Conservation (phyloP, 2,329 filamentous ascomycete genomes). For the Colletotrichum liaoningense region DNA sequence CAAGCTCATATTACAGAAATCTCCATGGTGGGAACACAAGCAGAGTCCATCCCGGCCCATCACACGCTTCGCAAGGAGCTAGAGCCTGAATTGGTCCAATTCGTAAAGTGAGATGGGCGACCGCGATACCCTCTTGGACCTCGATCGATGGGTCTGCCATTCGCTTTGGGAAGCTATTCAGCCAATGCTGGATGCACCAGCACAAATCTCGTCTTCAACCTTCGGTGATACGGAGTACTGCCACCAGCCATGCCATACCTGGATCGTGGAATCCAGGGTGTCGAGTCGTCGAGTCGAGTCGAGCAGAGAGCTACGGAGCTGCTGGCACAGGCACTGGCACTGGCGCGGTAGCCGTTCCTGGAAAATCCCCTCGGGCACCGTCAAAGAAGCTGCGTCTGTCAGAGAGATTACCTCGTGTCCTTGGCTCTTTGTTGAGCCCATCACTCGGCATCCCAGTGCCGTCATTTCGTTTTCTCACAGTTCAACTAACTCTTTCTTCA, state of each 20-base stretch:
- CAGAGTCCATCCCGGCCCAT: conserved; percentile 24
- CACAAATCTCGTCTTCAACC: neutral
- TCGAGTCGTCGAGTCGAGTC: neutral
- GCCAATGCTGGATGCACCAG: neutral
- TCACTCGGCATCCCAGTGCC: conserved; percentile 28
- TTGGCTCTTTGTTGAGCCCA: conserved; percentile 15
- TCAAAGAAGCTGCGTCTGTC: conserved; percentile 3
- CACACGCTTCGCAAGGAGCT: conserved; percentile 17
- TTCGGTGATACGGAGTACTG: neutral
- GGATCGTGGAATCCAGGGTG: neutral
- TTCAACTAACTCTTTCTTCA: neutral
- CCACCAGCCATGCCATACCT: neutral
- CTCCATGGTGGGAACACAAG: conserved; percentile 34
- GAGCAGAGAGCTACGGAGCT: neutral
- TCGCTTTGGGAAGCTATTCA: neutral
- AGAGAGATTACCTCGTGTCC: conserved; percentile 7
- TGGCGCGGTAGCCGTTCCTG: conserved; percentile 5
- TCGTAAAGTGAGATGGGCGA: neutral
- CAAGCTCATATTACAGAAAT: conserved; percentile 35
- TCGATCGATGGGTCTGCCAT: neutral
- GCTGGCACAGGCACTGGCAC: neutral
- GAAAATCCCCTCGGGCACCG: neutral
- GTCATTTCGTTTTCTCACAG: conserved; percentile 20
- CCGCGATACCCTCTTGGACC: neutral
- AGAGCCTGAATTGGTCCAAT: conserved; percentile 22